Evolutionary conservation across 2,329 filamentous ascomycete genomes (phyloP), one percentile per base, ranked within the genome.

Genomic region (Cercospora zeina): DNA sequence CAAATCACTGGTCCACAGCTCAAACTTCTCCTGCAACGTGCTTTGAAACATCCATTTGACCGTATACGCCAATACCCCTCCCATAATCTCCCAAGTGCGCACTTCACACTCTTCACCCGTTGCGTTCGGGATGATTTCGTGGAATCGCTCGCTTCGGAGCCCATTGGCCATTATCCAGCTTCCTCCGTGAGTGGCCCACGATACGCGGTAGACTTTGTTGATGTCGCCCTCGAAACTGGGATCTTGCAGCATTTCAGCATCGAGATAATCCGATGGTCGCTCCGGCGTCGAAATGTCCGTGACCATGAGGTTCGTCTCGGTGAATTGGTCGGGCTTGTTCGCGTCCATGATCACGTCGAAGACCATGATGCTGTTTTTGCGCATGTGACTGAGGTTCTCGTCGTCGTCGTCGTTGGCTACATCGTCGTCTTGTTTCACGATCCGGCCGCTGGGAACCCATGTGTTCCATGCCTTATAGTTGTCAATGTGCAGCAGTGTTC

Each of bases 401-500:
- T 34, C n/a, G 7, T 60, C 36, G 13, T 37, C 4, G 53, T 14
- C 10, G 11, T 53, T 13, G 50, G 31, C 56, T 9, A 30, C 3
- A 27, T 6, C 6, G 24, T 27, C 24, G 13, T 58, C 45, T 39
- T 69, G 64, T 55, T 53, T 45, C 16, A 61, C 31, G 31, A 81
- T 76, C 4, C 73, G 77, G 7, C 77, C 77, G 47, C 72, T 73
- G 0, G 78, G 78, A 1, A 77, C 68, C 65, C 79, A 81, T 1
- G 68, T 70, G 60, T 80, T 80, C 79, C 79, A 81, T 50, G 71
- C 63, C 16, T 74, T 72, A 74, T 77, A 81, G 54, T 77, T 77
- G 31, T 77, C 75, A 33, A 75, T 77, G 65, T 79, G 70, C 42
- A 75, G 74, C 4, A 80, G 67, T 9, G 71, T 70, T n/a, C 73